Percentiles rank a stretch among this genome's conserved stretches.
phyloP scores from a whole-genome alignment of 257 asterid genomes.

The Eucommia ulmoides region DNA sequence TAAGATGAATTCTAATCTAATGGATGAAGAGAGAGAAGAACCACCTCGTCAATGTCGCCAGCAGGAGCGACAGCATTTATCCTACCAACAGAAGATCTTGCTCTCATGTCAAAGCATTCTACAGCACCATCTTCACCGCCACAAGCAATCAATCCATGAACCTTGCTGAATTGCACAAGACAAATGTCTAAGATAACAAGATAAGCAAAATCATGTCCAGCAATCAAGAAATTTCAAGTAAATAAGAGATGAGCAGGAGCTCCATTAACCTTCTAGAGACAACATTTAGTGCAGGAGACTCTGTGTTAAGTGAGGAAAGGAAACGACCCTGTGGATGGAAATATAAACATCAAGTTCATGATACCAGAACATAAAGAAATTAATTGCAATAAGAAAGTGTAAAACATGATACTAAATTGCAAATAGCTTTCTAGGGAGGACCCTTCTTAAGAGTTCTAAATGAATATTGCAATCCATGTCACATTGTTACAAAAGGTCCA shows the following conservation, averaged over 20 bases:
- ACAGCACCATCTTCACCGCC: slow-evolving; percentile 98
- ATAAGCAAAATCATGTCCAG: no score
- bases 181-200: slow-evolving; percentile 1
- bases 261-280: slow-evolving; percentile 71
- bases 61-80: slow-evolving; percentile 51
- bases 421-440: no score
- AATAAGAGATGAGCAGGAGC: no score
- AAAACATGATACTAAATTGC: no score
- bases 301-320: slow-evolving; percentile 70
- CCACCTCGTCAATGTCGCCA: slow-evolving; percentile 68
- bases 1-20: no score
- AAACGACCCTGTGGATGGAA: slow-evolving; percentile 64
- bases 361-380: no score
- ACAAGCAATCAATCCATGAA: slow-evolving; percentile 79
- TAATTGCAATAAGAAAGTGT: no score
- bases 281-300: slow-evolving; percentile 86
- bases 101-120: slow-evolving; percentile 87
- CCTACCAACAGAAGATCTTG: slow-evolving; percentile 83
- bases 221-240: no score
- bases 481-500: no score
- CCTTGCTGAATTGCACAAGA: slow-evolving; percentile 34
- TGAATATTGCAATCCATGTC: no score
- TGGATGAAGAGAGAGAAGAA: neutral
- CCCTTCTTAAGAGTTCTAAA: no score
- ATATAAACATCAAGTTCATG: slow-evolving; percentile 4